Conservation (phyloP, 2,329 filamentous ascomycete species). For the Sporothrix mexicana region DNA sequence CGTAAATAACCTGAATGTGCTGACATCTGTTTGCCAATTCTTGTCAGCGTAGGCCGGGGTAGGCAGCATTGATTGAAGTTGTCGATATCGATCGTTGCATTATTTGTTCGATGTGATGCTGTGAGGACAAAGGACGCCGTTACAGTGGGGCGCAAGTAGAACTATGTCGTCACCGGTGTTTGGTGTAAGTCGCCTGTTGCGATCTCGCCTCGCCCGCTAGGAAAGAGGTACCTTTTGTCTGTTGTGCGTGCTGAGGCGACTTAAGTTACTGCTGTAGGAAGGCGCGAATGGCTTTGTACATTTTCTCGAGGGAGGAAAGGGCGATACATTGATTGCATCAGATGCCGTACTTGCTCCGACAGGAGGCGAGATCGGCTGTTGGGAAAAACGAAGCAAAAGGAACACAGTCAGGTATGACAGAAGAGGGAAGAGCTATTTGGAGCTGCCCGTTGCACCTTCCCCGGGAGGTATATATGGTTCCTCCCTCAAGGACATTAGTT, state of each 20-base stretch:
- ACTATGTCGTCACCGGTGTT: slow-evolving; percentile 21
- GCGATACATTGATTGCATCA: slow-evolving; percentile 5
- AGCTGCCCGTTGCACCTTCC: background rate
- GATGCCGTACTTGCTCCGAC: background rate
- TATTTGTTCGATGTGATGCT: background rate
- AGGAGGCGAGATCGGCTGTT: background rate
- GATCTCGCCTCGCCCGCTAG: background rate
- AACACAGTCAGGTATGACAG: background rate
- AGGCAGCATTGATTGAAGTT: background rate
- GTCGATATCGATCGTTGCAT: background rate
- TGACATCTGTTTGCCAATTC: slow-evolving; percentile 1
- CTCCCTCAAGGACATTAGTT: no score
- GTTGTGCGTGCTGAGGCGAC: background rate
- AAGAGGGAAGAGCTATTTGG: slow-evolving; percentile 7
- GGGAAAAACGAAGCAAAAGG: background rate
- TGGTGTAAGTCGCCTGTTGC: slow-evolving; percentile 11
- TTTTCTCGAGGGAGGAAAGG: slow-evolving; percentile 17
- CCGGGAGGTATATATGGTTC: slow-evolving; percentile 7
- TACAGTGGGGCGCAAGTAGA: background rate
- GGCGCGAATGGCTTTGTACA: background rate
- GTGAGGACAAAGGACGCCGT: background rate
- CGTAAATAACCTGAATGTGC: background rate
- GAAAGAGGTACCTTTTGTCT: background rate
- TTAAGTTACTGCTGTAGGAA: background rate
- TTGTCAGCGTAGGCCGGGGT: slow-evolving; percentile 8